These are phyloP conservation scores for Suhomyces wounanorum DNA, from an alignment of 1,139 yeast species.

Conservation along the genomic window DNA sequence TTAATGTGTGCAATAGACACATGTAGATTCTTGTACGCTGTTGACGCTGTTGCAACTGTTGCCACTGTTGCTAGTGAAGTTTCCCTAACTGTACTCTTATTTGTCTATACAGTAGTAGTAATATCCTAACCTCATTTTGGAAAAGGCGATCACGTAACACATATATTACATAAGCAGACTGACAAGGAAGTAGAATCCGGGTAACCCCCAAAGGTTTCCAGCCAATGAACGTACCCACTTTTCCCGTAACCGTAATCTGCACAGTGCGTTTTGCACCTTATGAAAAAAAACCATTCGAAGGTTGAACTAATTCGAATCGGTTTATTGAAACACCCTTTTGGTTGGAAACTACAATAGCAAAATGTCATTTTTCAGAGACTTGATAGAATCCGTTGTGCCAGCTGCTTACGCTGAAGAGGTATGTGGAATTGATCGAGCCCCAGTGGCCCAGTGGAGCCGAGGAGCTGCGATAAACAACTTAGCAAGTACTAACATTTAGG, in stretches of 20 bases:
- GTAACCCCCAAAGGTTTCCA: slow-evolving; percentile 15
- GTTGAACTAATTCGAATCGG: slow-evolving; percentile 6
- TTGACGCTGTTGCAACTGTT: no score
- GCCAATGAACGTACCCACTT: slow-evolving; percentile 31
- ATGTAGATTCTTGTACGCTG: background rate
- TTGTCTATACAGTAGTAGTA: no score
- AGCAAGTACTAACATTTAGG: slow-evolving; percentile 8
- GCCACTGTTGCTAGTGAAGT: no score
- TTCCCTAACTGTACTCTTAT: no score
- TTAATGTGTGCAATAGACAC: slow-evolving; percentile 3
- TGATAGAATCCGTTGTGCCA: slow-evolving; percentile 82
- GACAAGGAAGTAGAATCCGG: no score
- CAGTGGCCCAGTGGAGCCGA: background rate
- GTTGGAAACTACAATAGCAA: slow-evolving; percentile 8
- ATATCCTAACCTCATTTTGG: no score
- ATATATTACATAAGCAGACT: background rate
- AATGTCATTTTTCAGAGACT: slow-evolving; percentile 68
- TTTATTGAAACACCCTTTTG: slow-evolving; percentile 4
- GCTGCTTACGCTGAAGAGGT: slow-evolving; percentile 87
- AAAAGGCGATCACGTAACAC: background rate
- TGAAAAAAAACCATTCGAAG: slow-evolving; percentile 14
- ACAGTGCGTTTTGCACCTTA: slow-evolving; percentile 13
- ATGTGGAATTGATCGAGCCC: slow-evolving; percentile 24
- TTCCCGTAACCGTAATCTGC: slow-evolving; percentile 23
- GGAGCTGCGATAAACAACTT: background rate